Percentiles rank a stretch among this genome's conserved stretches.
Conservation (phyloP, 768 basidiomycete species). For the Lentinula boryana region DNA sequence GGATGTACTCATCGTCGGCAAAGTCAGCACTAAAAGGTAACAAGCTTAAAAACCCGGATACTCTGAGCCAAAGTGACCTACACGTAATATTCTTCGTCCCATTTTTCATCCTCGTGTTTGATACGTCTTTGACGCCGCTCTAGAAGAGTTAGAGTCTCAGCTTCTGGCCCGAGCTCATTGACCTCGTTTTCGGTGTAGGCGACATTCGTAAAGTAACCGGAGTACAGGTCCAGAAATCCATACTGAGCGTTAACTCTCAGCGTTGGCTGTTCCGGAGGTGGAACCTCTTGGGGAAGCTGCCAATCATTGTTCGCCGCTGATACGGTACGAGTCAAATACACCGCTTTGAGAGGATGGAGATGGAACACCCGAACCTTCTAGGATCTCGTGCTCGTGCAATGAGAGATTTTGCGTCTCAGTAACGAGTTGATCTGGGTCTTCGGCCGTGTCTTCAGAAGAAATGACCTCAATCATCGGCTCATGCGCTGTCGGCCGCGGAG, state of each 20-base stretch:
- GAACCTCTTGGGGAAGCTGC: constrained; percentile 63
- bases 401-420: constrained; percentile 37
- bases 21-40: constrained; percentile 65
- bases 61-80: constrained; percentile 23
- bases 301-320: constrained; percentile 76
- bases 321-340: not conserved
- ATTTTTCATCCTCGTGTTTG: constrained; percentile 68
- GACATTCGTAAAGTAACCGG: constrained; percentile 70
- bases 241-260: constrained; percentile 47
- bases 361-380: constrained; percentile 37
- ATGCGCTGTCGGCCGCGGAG: constrained; percentile 44
- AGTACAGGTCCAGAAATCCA: constrained; percentile 72
- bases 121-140: constrained; percentile 52
- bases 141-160: constrained; percentile 44
- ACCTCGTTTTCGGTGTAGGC: constrained; percentile 75
- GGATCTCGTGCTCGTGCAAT: constrained; percentile 52
- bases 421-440: constrained; percentile 35
- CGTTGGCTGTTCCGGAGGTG: constrained; percentile 34
- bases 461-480: constrained; percentile 54
- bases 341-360: not conserved
- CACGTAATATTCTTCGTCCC: constrained; percentile 85
- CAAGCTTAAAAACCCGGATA: not conserved
- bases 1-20: constrained; percentile 70
- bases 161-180: constrained; percentile 68
- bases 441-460: constrained; percentile 25